Conservation (phyloP, 1,284 basidiomycete genomes). For the Veloboletus limbatus region DNA sequence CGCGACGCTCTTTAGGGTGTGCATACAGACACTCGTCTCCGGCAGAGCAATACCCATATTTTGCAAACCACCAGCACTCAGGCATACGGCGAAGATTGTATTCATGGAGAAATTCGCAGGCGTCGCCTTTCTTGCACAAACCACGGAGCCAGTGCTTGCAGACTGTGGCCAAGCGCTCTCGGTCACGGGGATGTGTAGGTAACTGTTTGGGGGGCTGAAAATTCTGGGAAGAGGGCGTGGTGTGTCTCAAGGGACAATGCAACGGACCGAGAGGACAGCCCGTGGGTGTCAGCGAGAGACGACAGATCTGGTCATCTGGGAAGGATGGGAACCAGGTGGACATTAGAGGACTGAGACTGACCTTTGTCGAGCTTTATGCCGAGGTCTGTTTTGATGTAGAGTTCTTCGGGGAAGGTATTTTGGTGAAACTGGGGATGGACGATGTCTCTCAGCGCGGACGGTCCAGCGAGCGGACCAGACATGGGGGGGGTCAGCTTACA, state of each 20-base stretch:
- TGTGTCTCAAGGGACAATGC: conserved; percentile 89
- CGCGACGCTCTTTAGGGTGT: conserved; percentile 91
- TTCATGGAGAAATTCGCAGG: conserved; percentile 98
- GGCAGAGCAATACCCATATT: conserved; percentile 96
- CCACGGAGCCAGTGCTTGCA: conserved; percentile 99
- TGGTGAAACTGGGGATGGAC: conserved; percentile 91
- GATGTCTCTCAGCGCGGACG: conserved; percentile 69
- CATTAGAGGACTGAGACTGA: conserved; percentile 29
- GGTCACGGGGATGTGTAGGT: conserved; percentile 78
- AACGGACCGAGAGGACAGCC: conserved; percentile 87
- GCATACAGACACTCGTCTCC: conserved; percentile 98
- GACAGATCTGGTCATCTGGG: conserved; percentile 89
- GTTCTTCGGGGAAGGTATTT: conserved; percentile 84
- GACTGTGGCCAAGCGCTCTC: conserved; percentile 88
- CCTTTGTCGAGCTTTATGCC: conserved; percentile 92
- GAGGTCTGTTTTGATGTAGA: conserved; percentile 80
- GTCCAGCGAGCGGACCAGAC: conserved; percentile 57
- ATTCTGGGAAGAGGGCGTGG: conserved; percentile 79
- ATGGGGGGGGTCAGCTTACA: conserved; percentile 22
- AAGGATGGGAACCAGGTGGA: conserved; percentile 1
- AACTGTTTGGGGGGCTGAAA: conserved; percentile 83
- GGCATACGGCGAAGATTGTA: conserved; percentile 98
- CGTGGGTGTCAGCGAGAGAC: conserved; percentile 70
- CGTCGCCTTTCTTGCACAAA: conserved; percentile 97
- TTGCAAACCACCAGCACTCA: conserved; percentile 99